Conservation (phyloP, 2,329 filamentous ascomycete species). For the Fusarium vanettenii region DNA sequence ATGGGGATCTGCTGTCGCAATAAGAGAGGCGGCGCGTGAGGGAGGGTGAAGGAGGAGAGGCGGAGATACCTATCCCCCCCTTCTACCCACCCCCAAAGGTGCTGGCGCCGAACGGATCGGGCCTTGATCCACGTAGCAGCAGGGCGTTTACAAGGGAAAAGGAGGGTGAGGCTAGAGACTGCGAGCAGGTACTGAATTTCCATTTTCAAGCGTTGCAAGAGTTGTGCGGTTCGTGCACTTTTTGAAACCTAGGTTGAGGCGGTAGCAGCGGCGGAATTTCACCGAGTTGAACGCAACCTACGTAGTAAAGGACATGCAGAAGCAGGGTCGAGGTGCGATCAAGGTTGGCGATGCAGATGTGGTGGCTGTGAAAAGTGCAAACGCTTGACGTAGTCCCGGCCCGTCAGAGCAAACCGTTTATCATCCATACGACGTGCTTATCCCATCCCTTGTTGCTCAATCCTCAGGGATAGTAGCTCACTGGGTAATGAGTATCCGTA, state of each 20-base stretch:
- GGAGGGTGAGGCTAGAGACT: conserved; percentile 27
- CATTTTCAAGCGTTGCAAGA: conserved; percentile 18
- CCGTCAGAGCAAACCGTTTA: conserved; percentile 21
- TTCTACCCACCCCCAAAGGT: conserved; percentile 2
- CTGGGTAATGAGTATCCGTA: neutral
- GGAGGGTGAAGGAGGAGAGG: conserved; percentile 12
- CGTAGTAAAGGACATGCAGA: neutral
- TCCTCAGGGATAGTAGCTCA: neutral
- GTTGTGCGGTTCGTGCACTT: neutral
- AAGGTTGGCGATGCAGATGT: conserved; percentile 25
- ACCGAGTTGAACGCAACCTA: conserved; percentile 1
- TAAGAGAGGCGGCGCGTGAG: conserved; percentile 9
- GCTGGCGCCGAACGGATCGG: conserved; percentile 42
- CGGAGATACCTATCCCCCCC: conserved; percentile 6
- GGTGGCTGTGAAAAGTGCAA: conserved; percentile 13
- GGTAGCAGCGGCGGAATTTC: conserved; percentile 12
- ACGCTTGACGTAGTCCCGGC: conserved; percentile 26
- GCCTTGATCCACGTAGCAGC: conserved; percentile 44
- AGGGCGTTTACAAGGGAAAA: conserved; percentile 25
- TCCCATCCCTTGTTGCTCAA: conserved; percentile 7
- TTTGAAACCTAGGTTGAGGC: neutral
- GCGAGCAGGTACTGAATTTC: conserved; percentile 11
- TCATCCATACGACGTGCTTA: conserved; percentile 4
- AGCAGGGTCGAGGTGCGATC: conserved; percentile 22
- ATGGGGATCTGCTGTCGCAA: neutral